Evolutionary conservation across 208 protist genomes (phyloP), one percentile per base, ranked within the genome.

Genomic region (Entamoeba dispar): DNA sequence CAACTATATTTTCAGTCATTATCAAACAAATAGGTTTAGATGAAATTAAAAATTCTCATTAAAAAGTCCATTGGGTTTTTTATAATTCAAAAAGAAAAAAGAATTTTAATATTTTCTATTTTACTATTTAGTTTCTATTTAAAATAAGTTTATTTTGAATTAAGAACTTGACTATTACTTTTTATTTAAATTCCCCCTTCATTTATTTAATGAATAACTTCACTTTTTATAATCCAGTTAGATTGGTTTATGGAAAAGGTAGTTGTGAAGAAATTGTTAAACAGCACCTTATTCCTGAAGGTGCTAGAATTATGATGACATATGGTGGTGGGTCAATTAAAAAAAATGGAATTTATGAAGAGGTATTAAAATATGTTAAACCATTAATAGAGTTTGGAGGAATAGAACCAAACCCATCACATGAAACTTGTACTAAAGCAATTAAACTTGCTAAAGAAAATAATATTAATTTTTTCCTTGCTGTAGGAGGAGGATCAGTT

Each of bases 401-500:
- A 50, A 17, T 92, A 10, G 12, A 93, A 57, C 61, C 93, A 10
- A 93, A 93, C 57, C 93, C 93, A 34, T 17, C 50, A 51, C 43
- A 92, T 92, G 31, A 8, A 5, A 92, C 22, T 27, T 22, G 49
- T 38, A n/a, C 1, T 50, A n/a, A 92, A 51, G 93, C 47, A 10
- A 92, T 93, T 49, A 6, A 93, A n/a, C 12, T 77, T 92, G 43
- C 19, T 52, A 77, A 50, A 38, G 27, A 93, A 15, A 57, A 91
- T 10, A 10, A 49, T 17, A 50, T 34, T 92, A 52, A 92, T 92
- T 10, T 31, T 52, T 12, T 93, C 19, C 19, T 93, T 7, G 93
- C 93, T 92, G 61, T 93, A 10, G 93, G 93, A 15, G 93, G 93
- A 77, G 93, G 93, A 50, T 92, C 90, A n/a, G 93, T 93, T 92